phyloP scores from a whole-genome alignment of 306 rosid species.

The Malus fusca region DNA sequence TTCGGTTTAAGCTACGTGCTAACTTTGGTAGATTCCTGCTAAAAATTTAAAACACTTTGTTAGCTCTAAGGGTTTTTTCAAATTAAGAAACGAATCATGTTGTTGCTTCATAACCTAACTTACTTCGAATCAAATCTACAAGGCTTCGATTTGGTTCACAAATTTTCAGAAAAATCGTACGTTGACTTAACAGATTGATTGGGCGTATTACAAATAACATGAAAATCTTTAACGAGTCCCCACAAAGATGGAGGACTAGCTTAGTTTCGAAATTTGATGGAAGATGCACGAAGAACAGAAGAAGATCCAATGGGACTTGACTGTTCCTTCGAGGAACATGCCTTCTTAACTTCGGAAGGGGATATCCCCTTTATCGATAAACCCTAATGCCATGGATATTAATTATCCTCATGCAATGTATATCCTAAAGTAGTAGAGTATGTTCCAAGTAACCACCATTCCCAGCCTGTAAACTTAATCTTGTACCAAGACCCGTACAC shows the following conservation, averaged over 20 bases:
- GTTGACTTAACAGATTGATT: background rate
- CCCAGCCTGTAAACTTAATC: background rate
- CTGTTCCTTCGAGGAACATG: constrained; percentile 12
- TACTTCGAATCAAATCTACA: background rate
- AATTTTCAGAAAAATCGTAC: background rate
- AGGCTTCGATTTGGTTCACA: background rate
- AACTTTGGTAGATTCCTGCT: no score
- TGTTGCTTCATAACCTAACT: background rate
- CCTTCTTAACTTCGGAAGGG: constrained; percentile 1
- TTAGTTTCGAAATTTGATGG: background rate
- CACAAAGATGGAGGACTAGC: background rate
- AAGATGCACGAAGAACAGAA: background rate
- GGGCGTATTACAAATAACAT: background rate
- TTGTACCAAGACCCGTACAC: background rate
- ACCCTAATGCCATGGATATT: background rate
- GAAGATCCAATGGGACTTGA: background rate
- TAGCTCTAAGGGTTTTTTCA: no score
- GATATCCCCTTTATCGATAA: background rate
- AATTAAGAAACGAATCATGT: no score
- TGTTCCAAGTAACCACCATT: constrained; percentile 16
- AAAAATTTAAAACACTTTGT: no score
- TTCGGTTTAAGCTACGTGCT: no score
- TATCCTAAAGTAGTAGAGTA: constrained; percentile 12
- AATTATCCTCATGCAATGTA: constrained; percentile 39
- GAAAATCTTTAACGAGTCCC: background rate